These are phyloP conservation scores for Kuraishia ogatae DNA, from an alignment of 805 yeast genomes.

Conservation along the genomic window DNA sequence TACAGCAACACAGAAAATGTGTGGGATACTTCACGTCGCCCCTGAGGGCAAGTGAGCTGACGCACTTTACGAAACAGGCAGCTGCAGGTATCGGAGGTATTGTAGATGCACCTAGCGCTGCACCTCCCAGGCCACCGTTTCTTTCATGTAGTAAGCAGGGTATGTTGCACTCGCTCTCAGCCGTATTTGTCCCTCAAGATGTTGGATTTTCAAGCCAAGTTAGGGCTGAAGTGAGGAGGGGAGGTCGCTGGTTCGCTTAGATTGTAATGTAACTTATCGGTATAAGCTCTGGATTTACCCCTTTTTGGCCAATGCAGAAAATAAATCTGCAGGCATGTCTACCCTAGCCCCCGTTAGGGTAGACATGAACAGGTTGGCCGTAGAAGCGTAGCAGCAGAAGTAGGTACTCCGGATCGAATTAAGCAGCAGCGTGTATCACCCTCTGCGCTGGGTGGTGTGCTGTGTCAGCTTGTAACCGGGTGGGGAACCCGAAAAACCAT, in stretches of 20 bases:
- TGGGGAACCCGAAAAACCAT: background rate
- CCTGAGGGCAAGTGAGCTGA: background rate
- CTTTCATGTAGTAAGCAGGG: background rate
- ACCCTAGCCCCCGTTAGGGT: too few relatives aligned
- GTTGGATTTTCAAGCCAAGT: background rate
- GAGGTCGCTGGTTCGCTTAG: background rate
- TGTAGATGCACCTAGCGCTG: background rate
- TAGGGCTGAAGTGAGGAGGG: background rate
- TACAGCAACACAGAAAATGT: background rate
- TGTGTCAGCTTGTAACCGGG: background rate
- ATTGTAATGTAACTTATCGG: too few relatives aligned
- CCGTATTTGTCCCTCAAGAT: background rate
- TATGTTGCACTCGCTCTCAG: background rate
- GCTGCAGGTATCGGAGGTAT: background rate
- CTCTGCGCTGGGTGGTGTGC: background rate
- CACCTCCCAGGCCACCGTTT: background rate
- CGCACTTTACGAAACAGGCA: background rate
- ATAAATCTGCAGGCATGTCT: too few relatives aligned
- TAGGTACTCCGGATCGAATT: background rate
- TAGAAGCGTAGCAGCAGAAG: background rate
- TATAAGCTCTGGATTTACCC: background rate
- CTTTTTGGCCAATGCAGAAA: background rate
- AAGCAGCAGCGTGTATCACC: background rate
- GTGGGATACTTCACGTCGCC: background rate
- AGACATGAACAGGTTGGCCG: background rate